Base-by-base conservation (phyloP, 192 early-diverging fungal genomes). In the Allomyces javanicus region DNA sequence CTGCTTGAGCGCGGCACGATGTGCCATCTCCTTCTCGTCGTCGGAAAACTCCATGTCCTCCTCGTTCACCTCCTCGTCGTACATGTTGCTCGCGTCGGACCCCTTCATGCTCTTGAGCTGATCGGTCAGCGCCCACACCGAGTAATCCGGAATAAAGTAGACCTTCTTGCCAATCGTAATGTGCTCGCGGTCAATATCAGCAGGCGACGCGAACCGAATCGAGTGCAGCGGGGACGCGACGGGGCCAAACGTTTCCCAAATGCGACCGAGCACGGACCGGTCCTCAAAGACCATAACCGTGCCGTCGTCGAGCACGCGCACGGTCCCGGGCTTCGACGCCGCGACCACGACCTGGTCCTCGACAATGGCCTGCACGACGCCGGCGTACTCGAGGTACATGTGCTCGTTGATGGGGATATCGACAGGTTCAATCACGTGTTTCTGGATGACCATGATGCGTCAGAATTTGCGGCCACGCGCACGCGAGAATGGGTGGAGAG, bases 221-320 rank as follows among this genome's bases (percentile, higher is more conserved):
- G 83, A 81, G 72, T 94, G 96, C 62, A 89, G 71, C 4, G 96
- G 96, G 33, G 79, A 74, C 1, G 76, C 68, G 1, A 98, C 86
- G 10, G 91, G 92, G 9, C 96, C 96, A 80, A 98, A 92, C 0
- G 90, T 91, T 64, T 98, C 96, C 77, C 84, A 93, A 14, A 91
- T 73, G 81, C 83, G 66, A 24, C 40, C 17, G 22, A 91, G 63
- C 9, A 89, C 70, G 11, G 73, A 71, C 26, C 84, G 73, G 24
- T 89, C 79, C 14, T 71, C 72, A n/a, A 80, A 78, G 0, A 83
- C 78, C 10, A 96, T 73, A 5, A 94, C 62, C 12, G 80, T 87
- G 21, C 88, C 95, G 0, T 74, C 67, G 69, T 96, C 93, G 25
- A 98, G 74, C 3, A 91, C 83, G 61, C 67, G 75, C 61, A 68